Evolutionary conservation across 2,329 filamentous ascomycete genomes (phyloP), one percentile per base, ranked within the genome.

Genomic region (Dactylellina sp.): DNA sequence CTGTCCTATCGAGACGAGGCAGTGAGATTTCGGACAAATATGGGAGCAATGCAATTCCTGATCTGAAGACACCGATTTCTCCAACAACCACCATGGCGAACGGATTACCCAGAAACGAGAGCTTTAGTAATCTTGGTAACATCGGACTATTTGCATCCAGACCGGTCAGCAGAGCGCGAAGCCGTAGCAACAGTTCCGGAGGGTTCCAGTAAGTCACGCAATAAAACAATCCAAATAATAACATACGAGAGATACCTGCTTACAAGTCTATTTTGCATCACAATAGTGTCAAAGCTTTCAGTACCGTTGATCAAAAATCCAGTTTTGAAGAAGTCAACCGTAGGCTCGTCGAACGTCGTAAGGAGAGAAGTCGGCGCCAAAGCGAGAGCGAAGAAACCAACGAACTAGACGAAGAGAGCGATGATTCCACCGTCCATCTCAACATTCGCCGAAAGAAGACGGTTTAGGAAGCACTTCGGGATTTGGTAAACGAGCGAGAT

Each of bases 61-160:
- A 66, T 12, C 16, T 74, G 11, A 56, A 66, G 9, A 61, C 70
- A 1, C 61, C 68, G 14, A 40, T 57, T 7, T 66, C 70, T 16
- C 46, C 59, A 11, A 37, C 53, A 7, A 60, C 28, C 2, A 49
- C 59, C 9, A 71, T 68, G 35, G 46, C 49, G 9, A 76, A 74
- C 70, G 32, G 75, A 50, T 20, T 75, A 55, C 93, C 94, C 7
- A 89, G 91, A 72, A 97, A 97, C 83, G 95, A 98, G 82, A 95
- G 91, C 0, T 97, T 97, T 83, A 89, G 89, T 81, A 94, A 98
- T 81, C 90, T 98, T 76, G 90, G 91, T 11, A 88, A 87, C 53
- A 90, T 97, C 77, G 91, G 91, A 75, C 89, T 99, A 82, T 99
- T 98, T 83, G 92, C 93, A 1, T 96, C 91, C 57, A 89, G 92